Percentiles rank a stretch among this genome's conserved stretches.
Evolutionary conservation across 257 asterid genomes (phyloP).

Genomic region (Coffea eugenioides): DNA sequence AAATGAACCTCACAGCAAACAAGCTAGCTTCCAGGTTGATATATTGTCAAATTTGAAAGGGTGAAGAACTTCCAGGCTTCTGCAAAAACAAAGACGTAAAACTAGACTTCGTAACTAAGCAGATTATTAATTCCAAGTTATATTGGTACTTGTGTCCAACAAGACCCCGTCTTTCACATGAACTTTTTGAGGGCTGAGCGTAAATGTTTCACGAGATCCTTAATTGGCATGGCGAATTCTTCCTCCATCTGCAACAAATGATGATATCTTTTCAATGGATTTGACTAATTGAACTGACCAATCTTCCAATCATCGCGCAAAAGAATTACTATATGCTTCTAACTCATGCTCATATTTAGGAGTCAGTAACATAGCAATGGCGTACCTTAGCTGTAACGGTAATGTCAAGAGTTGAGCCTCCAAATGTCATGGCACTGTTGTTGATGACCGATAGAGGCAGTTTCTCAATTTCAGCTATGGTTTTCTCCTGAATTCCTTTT

Average conservation of each 20-base stretch:
- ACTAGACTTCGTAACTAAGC: neutral
- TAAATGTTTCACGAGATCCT: conserved; percentile 38
- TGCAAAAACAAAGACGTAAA: neutral
- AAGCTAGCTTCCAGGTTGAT: conserved; percentile 14
- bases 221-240: conserved; percentile 28
- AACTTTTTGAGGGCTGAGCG: conserved; percentile 29
- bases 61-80: conserved; percentile 6
- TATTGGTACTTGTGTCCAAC: neutral
- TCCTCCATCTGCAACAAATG: conserved; percentile 35
- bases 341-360: neutral
- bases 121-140: neutral
- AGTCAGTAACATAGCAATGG: neutral
- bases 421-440: conserved; percentile 59
- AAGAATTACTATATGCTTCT: neutral
- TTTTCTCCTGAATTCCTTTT: conserved; percentile 52
- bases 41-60: conserved; percentile 3
- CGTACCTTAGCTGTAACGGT: conserved; percentile 68
- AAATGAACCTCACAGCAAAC: conserved; percentile 38
- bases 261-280: neutral
- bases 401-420: conserved; percentile 59
- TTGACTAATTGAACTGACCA: neutral
- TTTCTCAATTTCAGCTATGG: conserved; percentile 54
- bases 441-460: conserved; percentile 54
- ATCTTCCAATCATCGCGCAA: neutral
- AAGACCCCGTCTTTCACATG: conserved; percentile 13